phyloP scores from a whole-genome alignment of 176 grass and related monocot genomes.

The Eremochloa ophiuroides region DNA sequence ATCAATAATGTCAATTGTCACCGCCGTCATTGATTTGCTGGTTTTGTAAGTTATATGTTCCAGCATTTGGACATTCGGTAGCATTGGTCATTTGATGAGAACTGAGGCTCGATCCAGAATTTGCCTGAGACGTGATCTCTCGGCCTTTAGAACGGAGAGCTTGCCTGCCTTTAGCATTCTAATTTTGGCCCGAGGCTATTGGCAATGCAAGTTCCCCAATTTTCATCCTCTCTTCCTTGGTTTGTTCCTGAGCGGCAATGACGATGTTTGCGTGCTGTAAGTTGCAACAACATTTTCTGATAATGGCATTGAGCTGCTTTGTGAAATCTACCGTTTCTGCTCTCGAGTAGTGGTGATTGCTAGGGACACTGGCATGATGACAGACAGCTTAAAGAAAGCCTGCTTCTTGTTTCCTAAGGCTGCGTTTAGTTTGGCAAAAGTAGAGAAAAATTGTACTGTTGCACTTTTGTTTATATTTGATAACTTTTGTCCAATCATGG shows the following conservation, averaged over 20 bases:
- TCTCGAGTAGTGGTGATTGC: background rate
- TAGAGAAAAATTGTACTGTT: no score
- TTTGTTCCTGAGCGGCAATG: conserved; percentile 27
- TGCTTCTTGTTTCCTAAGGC: no score
- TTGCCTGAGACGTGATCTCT: background rate
- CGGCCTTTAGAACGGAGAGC: conserved; percentile 5
- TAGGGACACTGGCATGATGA: background rate
- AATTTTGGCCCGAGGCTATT: conserved; percentile 36
- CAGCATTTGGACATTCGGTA: conserved; percentile 26
- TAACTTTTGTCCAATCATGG: no score
- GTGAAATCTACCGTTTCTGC: background rate
- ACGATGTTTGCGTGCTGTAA: conserved; percentile 24
- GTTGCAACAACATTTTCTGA: conserved; percentile 22
- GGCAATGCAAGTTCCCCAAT: conserved; percentile 15
- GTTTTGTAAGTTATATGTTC: conserved; percentile 39
- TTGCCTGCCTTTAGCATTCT: conserved; percentile 30
- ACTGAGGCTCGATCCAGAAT: conserved; percentile 21
- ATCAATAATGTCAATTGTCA: conserved; percentile 5
- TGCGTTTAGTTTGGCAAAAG: no score
- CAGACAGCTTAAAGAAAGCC: background rate
- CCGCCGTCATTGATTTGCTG: background rate
- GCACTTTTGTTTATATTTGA: no score
- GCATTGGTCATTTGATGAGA: conserved; percentile 11
- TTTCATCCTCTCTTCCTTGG: conserved; percentile 19
- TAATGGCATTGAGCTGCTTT: conserved; percentile 36